Evolutionary conservation across 2,329 filamentous ascomycete genomes (phyloP), one percentile per base, ranked within the genome.

Genomic region (Aspergillus pseudoterreus): DNA sequence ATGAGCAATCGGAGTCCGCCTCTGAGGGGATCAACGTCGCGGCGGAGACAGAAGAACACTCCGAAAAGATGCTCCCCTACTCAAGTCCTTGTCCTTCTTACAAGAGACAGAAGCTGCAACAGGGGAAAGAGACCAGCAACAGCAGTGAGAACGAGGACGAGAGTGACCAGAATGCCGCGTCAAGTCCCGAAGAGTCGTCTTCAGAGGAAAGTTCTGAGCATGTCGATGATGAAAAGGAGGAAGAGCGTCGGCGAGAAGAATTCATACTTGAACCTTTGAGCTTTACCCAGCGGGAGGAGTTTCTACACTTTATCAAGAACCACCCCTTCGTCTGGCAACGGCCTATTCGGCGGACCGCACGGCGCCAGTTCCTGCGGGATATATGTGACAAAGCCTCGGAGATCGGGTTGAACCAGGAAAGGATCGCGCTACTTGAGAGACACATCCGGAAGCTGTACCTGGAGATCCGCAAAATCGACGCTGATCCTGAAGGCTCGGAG

Each of bases 371-470:
- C 12, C 44, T 54, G 5, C 15, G 15, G 0, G 56, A 65, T 15
- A n/a, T 68, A 4, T 53, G 53, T 8, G 33, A 35, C 1, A 44
- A 59, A 38, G 61, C 62, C 8, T 6, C 17, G 2, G 35, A 47
- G 1, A 38, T 47, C 15, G 63, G 62, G 4, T 56, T 65, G 45
- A 27, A 59, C 21, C 38, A 54, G 15, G 21, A n/a, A 2, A 33
- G 38, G 2, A 35, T 61, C 4, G 46, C 51, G 35, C 27, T 45
- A 10, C 50, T 68, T 17, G 43, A 62, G 1, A 50, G 49, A 14
- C 60, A 62, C 35, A 55, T 65, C n/a, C 61, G 57, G 41, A 55
- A 45, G 21, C 53, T 49, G 2, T 68, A 63, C 47, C 54, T 66
- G 2, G 55, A 60, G 2, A 17, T 49, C 3, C 50, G 54, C 17